Evolutionary conservation across 495 filamentous ascomycete species (phyloP), one percentile per base, ranked within the genome.

Genomic region (Penicillium malachiteum): DNA sequence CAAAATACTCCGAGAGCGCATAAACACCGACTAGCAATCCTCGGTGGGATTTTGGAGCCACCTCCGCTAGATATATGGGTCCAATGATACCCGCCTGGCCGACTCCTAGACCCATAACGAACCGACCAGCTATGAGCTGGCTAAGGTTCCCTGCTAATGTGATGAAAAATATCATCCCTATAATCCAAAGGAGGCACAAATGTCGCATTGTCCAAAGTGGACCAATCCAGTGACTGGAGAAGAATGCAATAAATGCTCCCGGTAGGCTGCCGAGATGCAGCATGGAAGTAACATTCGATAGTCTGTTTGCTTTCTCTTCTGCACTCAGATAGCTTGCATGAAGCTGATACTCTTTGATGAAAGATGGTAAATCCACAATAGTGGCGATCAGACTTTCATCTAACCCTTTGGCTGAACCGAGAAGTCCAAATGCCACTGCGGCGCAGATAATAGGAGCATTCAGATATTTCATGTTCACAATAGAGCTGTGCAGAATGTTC

Each of bases 161-260:
- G 74, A 88, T 82, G 71, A 85, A 87, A 57, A 89, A 83, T 21
- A 76, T 75, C 32, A 87, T 85, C 5, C 86, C 86, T 1, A 87
- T 11, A 12, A 86, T 79, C 86, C 86, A 89, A 0, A 87, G 45
- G 3, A 82, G 3, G 52, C 84, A 87, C 1, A 88, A 75, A 52
- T 82, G 78, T 2, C 84, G 75, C 5, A 85, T 87, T 0, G 86
- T 84, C 82, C 84, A 86, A 33, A 87, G 72, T 51, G 84, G 81
- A 12, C 84, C 84, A 55, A 87, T 80, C 46, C 78, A 82, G 55
- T 88, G 84, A 54, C 84, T 32, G 18, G 16, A 32, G 10, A 46
- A 32, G n/a, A 32, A 46, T 4, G 26, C 43, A 7, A 46, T 4
- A 6, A 46, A 6, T 13, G 21, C 43, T 8, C 43, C 43, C 0